Percentiles rank a stretch among this genome's conserved stretches.
Conservation (phyloP, 2,329 filamentous ascomycete species). For the Penicillium sp. region DNA sequence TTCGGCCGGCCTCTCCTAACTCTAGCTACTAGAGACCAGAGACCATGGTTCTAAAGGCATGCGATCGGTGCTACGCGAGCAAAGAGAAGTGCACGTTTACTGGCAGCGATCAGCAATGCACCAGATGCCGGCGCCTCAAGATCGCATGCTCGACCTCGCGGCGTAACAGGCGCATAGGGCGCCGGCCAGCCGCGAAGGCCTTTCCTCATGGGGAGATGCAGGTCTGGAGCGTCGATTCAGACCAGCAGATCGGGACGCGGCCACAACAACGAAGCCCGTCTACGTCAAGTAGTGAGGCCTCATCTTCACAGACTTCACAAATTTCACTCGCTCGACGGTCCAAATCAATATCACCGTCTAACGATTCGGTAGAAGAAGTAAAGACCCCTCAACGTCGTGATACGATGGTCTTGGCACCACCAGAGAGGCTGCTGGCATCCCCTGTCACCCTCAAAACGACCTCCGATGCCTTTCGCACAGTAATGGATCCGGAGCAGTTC, state of each 20-base stretch:
- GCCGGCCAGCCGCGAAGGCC: constrained; percentile 23
- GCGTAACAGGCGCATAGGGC: constrained; percentile 27
- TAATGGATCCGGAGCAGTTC: constrained; percentile 30
- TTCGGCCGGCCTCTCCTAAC: constrained; percentile 11
- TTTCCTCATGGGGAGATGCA: constrained; percentile 27
- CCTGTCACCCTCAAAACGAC: constrained; percentile 23
- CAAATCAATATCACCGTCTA: constrained; percentile 13
- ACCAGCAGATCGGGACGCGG: constrained; percentile 5
- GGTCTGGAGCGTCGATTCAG: constrained; percentile 24
- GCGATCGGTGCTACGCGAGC: constrained; percentile 27
- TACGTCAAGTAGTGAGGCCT: constrained; percentile 13
- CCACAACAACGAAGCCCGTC: constrained; percentile 11
- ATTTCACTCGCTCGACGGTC: constrained; percentile 17
- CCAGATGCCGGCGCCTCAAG: constrained; percentile 30
- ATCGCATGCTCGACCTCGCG: constrained; percentile 26
- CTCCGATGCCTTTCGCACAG: constrained; percentile 29
- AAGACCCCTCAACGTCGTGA: constrained; percentile 14
- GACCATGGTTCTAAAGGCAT: constrained; percentile 30
- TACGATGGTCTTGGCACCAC: constrained; percentile 17
- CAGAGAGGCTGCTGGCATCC: constrained; percentile 28
- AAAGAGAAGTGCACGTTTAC: constrained; percentile 31
- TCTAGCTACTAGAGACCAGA: constrained; percentile 16
- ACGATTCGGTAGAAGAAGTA: constrained; percentile 10
- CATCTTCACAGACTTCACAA: constrained; percentile 12
- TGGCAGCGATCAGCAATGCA: constrained; percentile 26